Evolutionary conservation across 208 protist species (phyloP).

Genomic region (Naegleria lovaniensis): DNA sequence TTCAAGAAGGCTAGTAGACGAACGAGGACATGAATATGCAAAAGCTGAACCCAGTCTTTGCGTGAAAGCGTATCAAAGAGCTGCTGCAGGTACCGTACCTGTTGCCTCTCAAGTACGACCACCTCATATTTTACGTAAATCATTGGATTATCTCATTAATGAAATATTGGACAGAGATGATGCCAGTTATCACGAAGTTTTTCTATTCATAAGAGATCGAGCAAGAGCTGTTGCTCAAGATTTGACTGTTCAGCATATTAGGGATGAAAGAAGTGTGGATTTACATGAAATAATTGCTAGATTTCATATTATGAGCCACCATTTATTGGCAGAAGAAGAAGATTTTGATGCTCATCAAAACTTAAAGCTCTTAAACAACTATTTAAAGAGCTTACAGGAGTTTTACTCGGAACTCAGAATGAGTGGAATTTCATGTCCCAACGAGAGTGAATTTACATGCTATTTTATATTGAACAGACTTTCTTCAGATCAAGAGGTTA

Average conservation of each 20-base stretch:
- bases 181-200: background rate
- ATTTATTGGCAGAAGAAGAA: conserved; percentile 28
- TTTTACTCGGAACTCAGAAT: conserved; percentile 27
- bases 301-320: conserved; percentile 36
- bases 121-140: background rate
- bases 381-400: conserved; percentile 11
- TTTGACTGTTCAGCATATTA: conserved; percentile 33
- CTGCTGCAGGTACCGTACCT: conserved; percentile 7
- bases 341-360: conserved; percentile 35
- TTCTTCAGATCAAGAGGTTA: background rate
- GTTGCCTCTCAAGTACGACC: conserved; percentile 20
- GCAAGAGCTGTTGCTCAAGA: conserved; percentile 32
- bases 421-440: background rate
- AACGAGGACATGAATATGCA: too few relatives aligned
- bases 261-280: conserved; percentile 5
- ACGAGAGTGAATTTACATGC: conserved; percentile 39
- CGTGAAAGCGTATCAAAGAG: conserved; percentile 36
- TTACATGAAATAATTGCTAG: conserved; percentile 33
- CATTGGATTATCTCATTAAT: conserved; percentile 30
- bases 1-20: background rate
- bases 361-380: conserved; percentile 29
- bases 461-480: conserved; percentile 16
- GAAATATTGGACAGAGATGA: conserved; percentile 23
- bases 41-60: background rate
- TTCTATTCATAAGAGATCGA: conserved; percentile 33